Conservation (phyloP, 768 basidiomycete species). For the Kwoniella pini region DNA sequence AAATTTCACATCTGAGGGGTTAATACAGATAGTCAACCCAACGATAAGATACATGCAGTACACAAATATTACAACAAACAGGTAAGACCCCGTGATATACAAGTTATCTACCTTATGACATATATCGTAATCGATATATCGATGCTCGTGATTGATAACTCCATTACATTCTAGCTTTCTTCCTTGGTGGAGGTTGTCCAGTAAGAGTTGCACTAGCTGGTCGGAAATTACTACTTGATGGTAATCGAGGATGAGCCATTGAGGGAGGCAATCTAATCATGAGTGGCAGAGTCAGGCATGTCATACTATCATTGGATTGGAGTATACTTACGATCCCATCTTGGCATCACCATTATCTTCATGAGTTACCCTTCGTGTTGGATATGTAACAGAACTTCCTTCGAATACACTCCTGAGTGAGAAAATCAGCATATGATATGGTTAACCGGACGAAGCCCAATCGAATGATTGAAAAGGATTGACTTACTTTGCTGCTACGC, state of each 20-base stretch:
- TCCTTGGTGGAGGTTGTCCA: conserved; percentile 8
- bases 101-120: too few relatives aligned
- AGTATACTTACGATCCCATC: conserved; percentile 51
- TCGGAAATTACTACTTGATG: conserved; percentile 45
- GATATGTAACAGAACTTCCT: conserved; percentile 67
- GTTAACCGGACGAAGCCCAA: neutral
- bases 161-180: conserved; percentile 17
- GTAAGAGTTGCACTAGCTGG: conserved; percentile 27
- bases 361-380: conserved; percentile 82
- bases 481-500: conserved; percentile 78
- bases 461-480: neutral
- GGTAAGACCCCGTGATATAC: too few relatives aligned
- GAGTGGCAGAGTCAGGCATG: neutral
- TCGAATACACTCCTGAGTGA: conserved; percentile 69
- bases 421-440: neutral
- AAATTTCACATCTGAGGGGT: too few relatives aligned
- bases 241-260: conserved; percentile 40
- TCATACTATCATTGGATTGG: neutral
- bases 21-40: too few relatives aligned
- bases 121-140: too few relatives aligned
- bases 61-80: too few relatives aligned
- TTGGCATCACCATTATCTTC: conserved; percentile 65
- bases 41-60: too few relatives aligned
- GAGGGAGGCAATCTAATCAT: conserved; percentile 37
- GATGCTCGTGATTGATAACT: too few relatives aligned